phyloP scores from a whole-genome alignment of 257 asterid species.

The Forsythia suspensa region DNA sequence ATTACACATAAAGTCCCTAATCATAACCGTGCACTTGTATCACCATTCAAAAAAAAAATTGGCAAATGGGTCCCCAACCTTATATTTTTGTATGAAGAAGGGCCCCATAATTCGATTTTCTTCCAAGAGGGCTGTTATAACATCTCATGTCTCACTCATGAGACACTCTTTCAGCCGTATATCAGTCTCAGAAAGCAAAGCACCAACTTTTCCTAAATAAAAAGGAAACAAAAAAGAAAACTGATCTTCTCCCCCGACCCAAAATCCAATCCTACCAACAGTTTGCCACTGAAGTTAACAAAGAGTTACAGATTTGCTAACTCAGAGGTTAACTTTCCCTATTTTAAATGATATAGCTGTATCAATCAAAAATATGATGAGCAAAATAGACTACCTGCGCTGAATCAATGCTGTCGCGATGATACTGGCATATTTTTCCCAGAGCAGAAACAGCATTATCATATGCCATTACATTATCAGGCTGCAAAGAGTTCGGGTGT shows the following conservation, averaged over 20 bases:
- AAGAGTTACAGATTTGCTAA: neutral
- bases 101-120: too few species aligned
- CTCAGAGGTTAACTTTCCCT: neutral
- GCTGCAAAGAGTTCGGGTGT: slow-evolving; percentile 65
- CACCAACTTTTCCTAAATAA: neutral
- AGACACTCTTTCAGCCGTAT: neutral
- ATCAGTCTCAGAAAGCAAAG: neutral
- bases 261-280: neutral
- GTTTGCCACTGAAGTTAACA: neutral
- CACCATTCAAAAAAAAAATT: too few species aligned
- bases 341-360: neutral
- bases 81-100: neutral
- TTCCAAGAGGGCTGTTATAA: too few species aligned
- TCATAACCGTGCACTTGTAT: neutral
- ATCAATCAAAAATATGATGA: neutral
- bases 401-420: slow-evolving; percentile 89
- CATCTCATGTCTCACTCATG: neutral
- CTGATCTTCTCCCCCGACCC: neutral
- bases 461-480: slow-evolving; percentile 85
- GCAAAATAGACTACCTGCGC: slow-evolving; percentile 57
- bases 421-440: slow-evolving; percentile 91
- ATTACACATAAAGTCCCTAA: neutral
- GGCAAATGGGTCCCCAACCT: neutral
- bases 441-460: slow-evolving; percentile 98
- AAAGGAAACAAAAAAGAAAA: neutral